phyloP scores from a whole-genome alignment of 1,139 yeast species.

The Suhomyces anneliseae region DNA sequence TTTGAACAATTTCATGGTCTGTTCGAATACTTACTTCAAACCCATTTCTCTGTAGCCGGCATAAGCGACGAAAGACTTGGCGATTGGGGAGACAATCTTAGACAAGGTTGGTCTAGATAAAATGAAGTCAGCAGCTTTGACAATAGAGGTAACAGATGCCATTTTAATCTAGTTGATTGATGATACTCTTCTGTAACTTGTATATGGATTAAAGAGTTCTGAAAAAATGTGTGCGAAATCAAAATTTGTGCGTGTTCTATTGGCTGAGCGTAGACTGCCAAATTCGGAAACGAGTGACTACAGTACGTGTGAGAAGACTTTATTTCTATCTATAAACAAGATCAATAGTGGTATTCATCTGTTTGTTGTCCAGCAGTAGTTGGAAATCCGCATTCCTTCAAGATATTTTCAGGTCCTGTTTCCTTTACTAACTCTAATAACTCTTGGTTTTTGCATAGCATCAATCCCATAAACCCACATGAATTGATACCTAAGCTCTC shows the following conservation, averaged over 20 bases:
- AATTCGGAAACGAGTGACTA: conserved; percentile 7
- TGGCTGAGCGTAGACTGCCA: conserved; percentile 15
- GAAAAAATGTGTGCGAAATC: conserved; percentile 10
- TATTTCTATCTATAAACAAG: not conserved
- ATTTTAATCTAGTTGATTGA: conserved; percentile 38
- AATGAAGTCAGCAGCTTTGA: conserved; percentile 77
- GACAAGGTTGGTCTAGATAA: conserved; percentile 78
- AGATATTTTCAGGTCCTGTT: conserved; percentile 47
- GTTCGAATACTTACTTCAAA: conserved; percentile 50
- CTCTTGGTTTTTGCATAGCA: conserved; percentile 72
- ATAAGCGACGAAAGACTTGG: conserved; percentile 67
- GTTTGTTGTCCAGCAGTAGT: conserved; percentile 40
- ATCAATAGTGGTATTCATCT: conserved; percentile 37
- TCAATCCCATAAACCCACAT: conserved; percentile 75
- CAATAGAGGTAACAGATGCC: conserved; percentile 81
- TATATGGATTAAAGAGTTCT: not conserved
- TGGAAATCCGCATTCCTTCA: conserved; percentile 66
- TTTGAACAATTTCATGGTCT: not conserved
- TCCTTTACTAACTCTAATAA: conserved; percentile 39
- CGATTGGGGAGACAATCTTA: conserved; percentile 74
- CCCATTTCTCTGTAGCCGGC: conserved; percentile 96
- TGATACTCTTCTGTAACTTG: not conserved
- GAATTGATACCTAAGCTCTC: conserved; percentile 67
- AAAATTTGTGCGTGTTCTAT: conserved; percentile 14
- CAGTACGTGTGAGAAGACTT: not conserved